Evolutionary conservation across 345 rosid species (phyloP).

Genomic region (Gossypium arboreum): DNA sequence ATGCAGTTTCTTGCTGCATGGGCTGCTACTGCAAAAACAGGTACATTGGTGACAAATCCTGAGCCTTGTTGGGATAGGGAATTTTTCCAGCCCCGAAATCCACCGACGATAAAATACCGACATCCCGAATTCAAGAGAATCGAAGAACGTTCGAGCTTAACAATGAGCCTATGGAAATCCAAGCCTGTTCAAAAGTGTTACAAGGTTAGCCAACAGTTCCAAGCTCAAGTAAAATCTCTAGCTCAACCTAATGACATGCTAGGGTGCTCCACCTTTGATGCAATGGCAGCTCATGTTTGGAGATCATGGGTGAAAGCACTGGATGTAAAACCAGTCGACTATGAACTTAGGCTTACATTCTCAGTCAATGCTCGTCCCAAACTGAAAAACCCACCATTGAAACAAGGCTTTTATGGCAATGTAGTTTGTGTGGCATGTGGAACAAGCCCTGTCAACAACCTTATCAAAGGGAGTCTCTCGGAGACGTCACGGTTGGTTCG

Average conservation of each 20-base stretch:
- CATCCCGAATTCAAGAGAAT: conserved; percentile 67
- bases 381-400: conserved; percentile 50
- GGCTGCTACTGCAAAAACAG: conserved; percentile 65
- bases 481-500: conserved; percentile 52
- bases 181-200: conserved; percentile 76
- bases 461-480: conserved; percentile 42
- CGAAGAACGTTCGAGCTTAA: conserved; percentile 67
- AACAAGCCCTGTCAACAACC: conserved; percentile 51
- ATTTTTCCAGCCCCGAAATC: conserved; percentile 58
- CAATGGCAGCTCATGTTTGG: conserved; percentile 91
- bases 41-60: conserved; percentile 48
- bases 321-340: conserved; percentile 63
- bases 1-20: conserved; percentile 84
- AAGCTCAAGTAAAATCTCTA: conserved; percentile 44
- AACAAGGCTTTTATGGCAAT: conserved; percentile 76
- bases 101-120: conserved; percentile 52
- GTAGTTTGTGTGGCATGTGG: conserved; percentile 80
- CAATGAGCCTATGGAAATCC: conserved; percentile 55
- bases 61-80: conserved; percentile 78
- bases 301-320: conserved; percentile 90
- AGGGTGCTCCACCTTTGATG: conserved; percentile 68
- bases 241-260: conserved; percentile 45
- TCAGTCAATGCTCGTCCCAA: conserved; percentile 74
- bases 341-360: conserved; percentile 74
- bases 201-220: conserved; percentile 63